phyloP scores from a whole-genome alignment of 352 stramenopile genomes.

The Phytophthora quininea region DNA sequence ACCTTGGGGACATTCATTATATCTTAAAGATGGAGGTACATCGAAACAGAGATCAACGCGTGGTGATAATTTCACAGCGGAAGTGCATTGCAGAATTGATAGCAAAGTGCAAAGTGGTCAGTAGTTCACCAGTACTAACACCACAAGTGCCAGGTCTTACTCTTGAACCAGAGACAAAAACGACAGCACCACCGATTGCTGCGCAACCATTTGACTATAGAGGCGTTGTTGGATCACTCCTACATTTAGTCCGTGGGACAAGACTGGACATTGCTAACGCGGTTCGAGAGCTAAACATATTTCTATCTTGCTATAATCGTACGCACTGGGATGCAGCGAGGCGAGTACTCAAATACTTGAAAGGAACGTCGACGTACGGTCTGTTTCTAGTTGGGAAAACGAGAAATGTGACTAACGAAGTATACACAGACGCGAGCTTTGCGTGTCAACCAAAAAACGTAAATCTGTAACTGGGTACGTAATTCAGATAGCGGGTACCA shows the following conservation, averaged over 20 bases:
- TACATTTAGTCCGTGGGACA: constrained; percentile 34
- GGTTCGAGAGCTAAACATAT: constrained; percentile 33
- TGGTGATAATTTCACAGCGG: constrained; percentile 2
- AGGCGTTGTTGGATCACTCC: constrained; percentile 27
- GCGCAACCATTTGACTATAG: constrained; percentile 27
- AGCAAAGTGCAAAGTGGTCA: neutral
- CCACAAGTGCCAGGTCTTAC: constrained; percentile 5
- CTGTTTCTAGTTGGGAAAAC: neutral
- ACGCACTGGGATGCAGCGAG: constrained; percentile 30
- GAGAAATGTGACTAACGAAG: neutral
- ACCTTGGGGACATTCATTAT: constrained; percentile 20
- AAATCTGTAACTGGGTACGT: constrained; percentile 13
- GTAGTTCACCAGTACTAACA: constrained; percentile 1
- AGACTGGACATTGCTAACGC: constrained; percentile 28
- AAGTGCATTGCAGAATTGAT: constrained; percentile 8
- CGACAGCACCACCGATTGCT: constrained; percentile 22
- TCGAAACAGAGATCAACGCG: neutral
- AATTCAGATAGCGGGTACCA: constrained; percentile 7
- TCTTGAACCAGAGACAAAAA: constrained; percentile 21
- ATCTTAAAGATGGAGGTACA: constrained; percentile 27
- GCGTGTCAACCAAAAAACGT: constrained; percentile 16
- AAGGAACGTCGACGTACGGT: neutral
- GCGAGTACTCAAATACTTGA: constrained; percentile 24
- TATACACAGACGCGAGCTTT: constrained; percentile 15
- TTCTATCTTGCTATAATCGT: constrained; percentile 34